Evolutionary conservation across 192 early-diverging fungal species (phyloP), one percentile per base, ranked within the genome.

Genomic region (Linnemannia zychae): DNA sequence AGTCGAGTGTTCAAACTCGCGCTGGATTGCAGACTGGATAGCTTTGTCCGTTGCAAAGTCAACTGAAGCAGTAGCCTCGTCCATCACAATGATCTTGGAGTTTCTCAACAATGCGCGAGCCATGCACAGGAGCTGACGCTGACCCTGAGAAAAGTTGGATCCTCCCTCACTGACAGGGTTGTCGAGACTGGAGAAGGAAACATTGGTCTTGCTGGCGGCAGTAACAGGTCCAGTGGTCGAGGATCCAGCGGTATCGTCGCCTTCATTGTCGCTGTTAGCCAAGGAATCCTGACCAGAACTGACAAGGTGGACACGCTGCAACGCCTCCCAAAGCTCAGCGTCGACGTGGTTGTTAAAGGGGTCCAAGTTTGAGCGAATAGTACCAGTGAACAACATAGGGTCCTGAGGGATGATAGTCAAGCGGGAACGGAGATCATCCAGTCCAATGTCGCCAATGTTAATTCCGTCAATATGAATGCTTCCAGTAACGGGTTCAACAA

Each of bases 21-120:
- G 89, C 47, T 95, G 92, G 70, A 98, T 97, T 0, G 97, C 95
- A 13, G 82, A 87, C 88, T 98, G 97, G 80, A 98, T 98, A 37
- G 89, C 89, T 33, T 90, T 88, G 80, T 98, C 97, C 0, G 95
- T 97, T 28, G 93, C 92, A 82, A 93, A 92, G 76, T 98, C 97
- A 0, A 98, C 96, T 1, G 92, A 92, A 6, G 97, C 97, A 0
- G 98, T 98, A 3, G 97, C 97, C 87, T 97, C 96, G 79, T 97
- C 95, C 87, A 97, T 88, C 40, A 97, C 89, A 69, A 97, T 92
- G 36, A 96, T 76, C 85, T 87, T 87, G 16, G 92, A 89, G 71
- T 90, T 88, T 16, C 91, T 81, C 28, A 96, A 78, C 70, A 96
- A 88, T 28, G 95, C 94, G 28, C 95, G 88, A 12, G 95, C 94